Base-by-base conservation (phyloP, 2,329 filamentous ascomycete genomes). In the Colletotrichum sp. region DNA sequence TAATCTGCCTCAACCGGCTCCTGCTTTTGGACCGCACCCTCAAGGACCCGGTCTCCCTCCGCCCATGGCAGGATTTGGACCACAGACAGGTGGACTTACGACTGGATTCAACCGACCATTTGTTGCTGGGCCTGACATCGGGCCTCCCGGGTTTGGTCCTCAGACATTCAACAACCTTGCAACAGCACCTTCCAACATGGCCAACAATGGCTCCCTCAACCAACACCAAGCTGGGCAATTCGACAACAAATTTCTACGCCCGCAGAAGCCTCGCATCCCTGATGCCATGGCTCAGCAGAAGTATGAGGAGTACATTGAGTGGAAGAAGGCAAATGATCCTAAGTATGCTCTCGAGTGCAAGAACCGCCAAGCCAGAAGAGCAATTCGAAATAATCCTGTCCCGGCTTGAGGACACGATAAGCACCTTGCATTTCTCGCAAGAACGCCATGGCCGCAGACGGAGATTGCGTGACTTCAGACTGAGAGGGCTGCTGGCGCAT, bases 291-390 rank as follows among this genome's bases (percentile, higher is more conserved):
- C 84, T 30, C 88, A 89, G 79, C 86, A 87, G 75, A 82, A 83
- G 74, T 89, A 89, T 79, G 88, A 89, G 80, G 86, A 84, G 44
- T 89, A 85, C 78, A 85, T 89, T 39, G 88, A 89, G 79, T 88
- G 85, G 85, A 85, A 87, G 72, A 89, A 89, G 77, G 86, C 86
- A 27, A 85, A 86, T 63, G 86, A 88, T 77, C 88, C 88, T 8
- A 87, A 86, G 3, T 89, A 89, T 78, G 87, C 88, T 29, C 78
- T 86, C 74, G 82, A 85, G 78, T 89, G 88, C 81, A 87, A 87
- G 77, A 81, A 82, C 29, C 82, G 86, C 25, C 68, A 76, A 49
- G 29, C 22, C 55, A 69, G 32, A 49, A 71, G 72, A 52, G 72
- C 55, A 49, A 11, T n/a, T 68, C 67, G 67, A n/a, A 27, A 25